Evolutionary conservation across 352 stramenopile genomes (phyloP).

Genomic region (Globisporangium polare): DNA sequence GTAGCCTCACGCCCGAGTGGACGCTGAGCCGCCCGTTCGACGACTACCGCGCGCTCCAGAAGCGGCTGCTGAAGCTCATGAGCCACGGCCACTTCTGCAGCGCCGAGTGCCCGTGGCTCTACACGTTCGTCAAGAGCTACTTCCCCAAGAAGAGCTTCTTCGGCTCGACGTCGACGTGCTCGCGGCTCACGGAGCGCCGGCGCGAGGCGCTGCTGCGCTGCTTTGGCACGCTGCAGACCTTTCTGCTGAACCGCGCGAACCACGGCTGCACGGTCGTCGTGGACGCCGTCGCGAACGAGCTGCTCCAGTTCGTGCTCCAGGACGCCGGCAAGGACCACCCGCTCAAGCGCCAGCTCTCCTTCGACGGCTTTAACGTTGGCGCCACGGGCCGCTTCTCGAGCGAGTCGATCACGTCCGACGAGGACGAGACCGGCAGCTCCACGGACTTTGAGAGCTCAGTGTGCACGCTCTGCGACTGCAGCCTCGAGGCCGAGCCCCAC

Average conservation of each 20-base stretch:
- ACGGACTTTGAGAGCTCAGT: constrained; percentile 4
- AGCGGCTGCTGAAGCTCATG: constrained; percentile 31
- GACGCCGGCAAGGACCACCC: constrained; percentile 6
- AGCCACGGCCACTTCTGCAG: constrained; percentile 31
- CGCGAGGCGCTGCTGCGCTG: constrained; percentile 22
- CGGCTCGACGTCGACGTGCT: background rate
- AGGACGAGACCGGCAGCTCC: constrained; percentile 15
- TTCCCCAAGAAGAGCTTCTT: constrained; percentile 33
- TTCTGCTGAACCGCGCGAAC: constrained; percentile 32
- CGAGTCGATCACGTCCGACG: constrained; percentile 21
- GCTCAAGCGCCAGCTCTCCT: constrained; percentile 1
- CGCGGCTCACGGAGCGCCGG: constrained; percentile 14
- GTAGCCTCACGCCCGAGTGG: background rate
- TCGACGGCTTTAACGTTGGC: constrained; percentile 2
- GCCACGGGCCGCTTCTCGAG: background rate
- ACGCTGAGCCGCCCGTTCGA: constrained; percentile 16
- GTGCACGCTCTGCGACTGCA: constrained; percentile 14
- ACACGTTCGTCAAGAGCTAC: constrained; percentile 35
- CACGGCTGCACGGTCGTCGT: constrained; percentile 34
- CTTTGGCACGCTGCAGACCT: constrained; percentile 31
- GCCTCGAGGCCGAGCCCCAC: constrained; percentile 6
- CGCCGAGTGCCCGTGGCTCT: constrained; percentile 41
- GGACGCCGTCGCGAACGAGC: constrained; percentile 25
- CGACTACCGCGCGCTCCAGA: constrained; percentile 29
- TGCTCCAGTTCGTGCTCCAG: constrained; percentile 19